Percentiles rank a stretch among this genome's conserved stretches.
phyloP scores from a whole-genome alignment of 805 yeast species.

The Wickerhamiella kurtzmanii region DNA sequence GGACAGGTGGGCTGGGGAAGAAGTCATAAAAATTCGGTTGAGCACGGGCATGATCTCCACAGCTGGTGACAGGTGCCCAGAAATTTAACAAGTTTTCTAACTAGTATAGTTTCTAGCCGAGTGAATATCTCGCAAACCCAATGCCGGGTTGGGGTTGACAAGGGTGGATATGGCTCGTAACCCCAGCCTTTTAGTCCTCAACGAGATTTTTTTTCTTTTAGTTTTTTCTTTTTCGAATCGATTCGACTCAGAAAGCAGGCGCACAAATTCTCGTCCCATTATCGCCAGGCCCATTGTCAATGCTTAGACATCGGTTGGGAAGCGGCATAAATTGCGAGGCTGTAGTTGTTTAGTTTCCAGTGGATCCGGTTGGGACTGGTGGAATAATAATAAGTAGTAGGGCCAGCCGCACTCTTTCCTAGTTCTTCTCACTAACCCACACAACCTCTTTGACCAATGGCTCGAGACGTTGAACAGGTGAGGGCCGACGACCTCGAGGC shows the following conservation, averaged over 20 bases:
- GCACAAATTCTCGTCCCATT: not conserved
- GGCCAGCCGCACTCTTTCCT: not conserved
- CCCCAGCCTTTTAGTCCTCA: not conserved
- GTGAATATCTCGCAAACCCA: too few species aligned
- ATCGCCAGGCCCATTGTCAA: not conserved
- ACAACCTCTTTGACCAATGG: not conserved
- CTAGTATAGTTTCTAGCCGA: too few species aligned
- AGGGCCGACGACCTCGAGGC: constrained; percentile 24
- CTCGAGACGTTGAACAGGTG: constrained; percentile 17
- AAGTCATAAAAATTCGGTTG: too few species aligned
- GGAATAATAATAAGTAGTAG: not conserved
- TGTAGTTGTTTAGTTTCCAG: not conserved
- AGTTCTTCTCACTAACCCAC: not conserved
- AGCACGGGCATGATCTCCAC: too few species aligned
- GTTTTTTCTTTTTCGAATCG: not conserved
- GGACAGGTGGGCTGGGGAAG: too few species aligned
- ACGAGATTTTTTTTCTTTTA: not conserved
- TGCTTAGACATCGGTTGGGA: not conserved
- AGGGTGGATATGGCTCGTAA: not conserved
- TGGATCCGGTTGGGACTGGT: not conserved
- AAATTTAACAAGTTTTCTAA: too few species aligned
- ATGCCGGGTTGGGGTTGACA: not conserved
- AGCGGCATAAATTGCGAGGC: not conserved
- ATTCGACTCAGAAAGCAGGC: not conserved
- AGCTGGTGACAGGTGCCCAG: too few species aligned